Evolutionary conservation across 2,329 filamentous ascomycete genomes (phyloP).

Genomic region (Phyllosticta capitalensis): DNA sequence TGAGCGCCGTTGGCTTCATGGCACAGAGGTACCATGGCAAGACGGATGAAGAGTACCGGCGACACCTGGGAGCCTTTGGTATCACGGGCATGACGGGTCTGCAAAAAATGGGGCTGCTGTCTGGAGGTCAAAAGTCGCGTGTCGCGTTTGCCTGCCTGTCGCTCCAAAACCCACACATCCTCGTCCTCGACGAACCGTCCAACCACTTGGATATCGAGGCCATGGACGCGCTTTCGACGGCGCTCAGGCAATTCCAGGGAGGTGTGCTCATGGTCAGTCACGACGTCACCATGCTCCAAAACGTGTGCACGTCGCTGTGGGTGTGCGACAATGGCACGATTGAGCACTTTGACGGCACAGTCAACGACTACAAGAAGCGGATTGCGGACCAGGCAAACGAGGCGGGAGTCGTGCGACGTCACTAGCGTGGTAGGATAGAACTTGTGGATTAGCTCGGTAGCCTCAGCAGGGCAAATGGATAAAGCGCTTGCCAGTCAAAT

Average conservation of each 20-base stretch:
- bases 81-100: constrained; percentile 91
- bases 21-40: constrained; percentile 80
- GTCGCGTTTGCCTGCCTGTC: constrained; percentile 97
- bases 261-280: constrained; percentile 98
- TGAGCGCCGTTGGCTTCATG: constrained; percentile 93
- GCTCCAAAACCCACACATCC: constrained; percentile 87
- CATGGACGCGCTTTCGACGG: constrained; percentile 88
- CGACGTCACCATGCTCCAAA: constrained; percentile 98
- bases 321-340: constrained; percentile 92
- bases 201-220: constrained; percentile 99
- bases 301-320: constrained; percentile 89
- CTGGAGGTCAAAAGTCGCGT: constrained; percentile 95
- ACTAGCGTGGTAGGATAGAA: constrained; percentile 27
- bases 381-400: constrained; percentile 83
- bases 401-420: constrained; percentile 66
- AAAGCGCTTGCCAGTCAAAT: background rate
- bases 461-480: background rate
- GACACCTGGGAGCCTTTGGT: constrained; percentile 78
- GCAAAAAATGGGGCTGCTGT: constrained; percentile 89
- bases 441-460: background rate
- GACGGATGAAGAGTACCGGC: constrained; percentile 92
- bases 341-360: constrained; percentile 90
- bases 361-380: constrained; percentile 95
- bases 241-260: constrained; percentile 78
- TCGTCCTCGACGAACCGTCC: constrained; percentile 95